Base-by-base conservation (phyloP, 441 rosid species). In the Bocquillonia castaneifolia region DNA sequence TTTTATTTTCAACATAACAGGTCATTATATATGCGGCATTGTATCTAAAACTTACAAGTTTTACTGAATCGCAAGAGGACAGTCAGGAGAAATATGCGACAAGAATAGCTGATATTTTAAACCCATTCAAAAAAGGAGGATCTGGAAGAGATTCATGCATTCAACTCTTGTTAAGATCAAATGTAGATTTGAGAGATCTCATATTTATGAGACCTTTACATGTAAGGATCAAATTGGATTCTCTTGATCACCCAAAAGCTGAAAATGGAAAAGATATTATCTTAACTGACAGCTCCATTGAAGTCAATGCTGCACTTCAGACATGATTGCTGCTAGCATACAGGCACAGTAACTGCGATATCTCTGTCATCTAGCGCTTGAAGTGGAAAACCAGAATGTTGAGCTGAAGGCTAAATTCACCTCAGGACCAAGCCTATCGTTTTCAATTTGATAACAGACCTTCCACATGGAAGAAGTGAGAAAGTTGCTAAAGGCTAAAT, bases 181-280 rank as follows among this genome's bases (percentile, higher is more conserved):
- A 73, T 53, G 73, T 78, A 59, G 87, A 92, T 77, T 47, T 90
- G 75, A 82, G 81, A 73, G 90, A 92, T 68, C 72, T 85, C 51
- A 72, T 85, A 60, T 88, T 95, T 69, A 55, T 85, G 64, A 95
- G 80, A 74, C 91, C 96, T 0, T 58, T 95, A 32, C 93, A 88
- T 48, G 85, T 89, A 56, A 85, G 87, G 64, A 77, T 95, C 76
- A 83, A 74, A 56, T 71, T 95, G 5, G 79, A 85, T 67, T 65
- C 78, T 2, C 78, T 29, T 52, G 72, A 82, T 77, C 98, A 90
- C 77, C 95, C 96, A n/a, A 90, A 85, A 79, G 91, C 85, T 3
- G 89, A 86, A 59, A 88, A 85, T 62, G 68, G 78, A 2, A 89
- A 84, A 76, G 89, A 73, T 59, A 78, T 87, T 23, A 71, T 89